Base-by-base conservation (phyloP, 495 filamentous ascomycete species). In the Annulohypoxylon nitens region DNA sequence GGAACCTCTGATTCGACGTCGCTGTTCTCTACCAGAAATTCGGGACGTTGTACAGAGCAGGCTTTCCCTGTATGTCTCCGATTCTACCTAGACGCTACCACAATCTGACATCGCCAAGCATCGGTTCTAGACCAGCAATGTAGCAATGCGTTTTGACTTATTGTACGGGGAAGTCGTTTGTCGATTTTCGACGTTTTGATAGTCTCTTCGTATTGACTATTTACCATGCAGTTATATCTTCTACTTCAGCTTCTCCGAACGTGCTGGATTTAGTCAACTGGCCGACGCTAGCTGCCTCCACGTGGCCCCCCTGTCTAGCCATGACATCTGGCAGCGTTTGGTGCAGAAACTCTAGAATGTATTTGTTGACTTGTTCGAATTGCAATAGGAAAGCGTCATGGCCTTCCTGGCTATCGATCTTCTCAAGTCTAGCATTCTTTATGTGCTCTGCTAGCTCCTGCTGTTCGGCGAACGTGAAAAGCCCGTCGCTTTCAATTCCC, bases 391-490 rank as follows among this genome's bases (percentile, higher is more conserved):
- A 99, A 0, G 96, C 96, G 79, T 99, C 96, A 73, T 99, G 96
- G 8, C 96, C 96, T 78, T 99, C 96, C 2, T 93, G 91, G 69
- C 91, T 94, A 74, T 98, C 93, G 55, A 99, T 99, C 36, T 88
- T 92, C 78, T 93, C 88, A 26, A 99, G 81, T 26, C 90, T 84
- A 0, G 92, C 90, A 69, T 95, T 83, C 0, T 91, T 91, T 69
- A 99, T 97, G 39, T 90, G 90, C 11, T 89, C 88, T 1, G 95
- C 96, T 39, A 99, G 79, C 78, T 98, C 93, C 78, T 97, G 86
- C 83, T 99, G 96, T 80, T 99, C 96, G 26, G 93, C 93, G 76
- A 96, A 99, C 0, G 95, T 98, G 78, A 99, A 99, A 2, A 99
- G 86, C 5, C 96, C 96, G 77, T 99, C 96, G 39, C 90, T 93